phyloP scores from a whole-genome alignment of 371 early-diverging fungal genomes.

The Umbelopsis sp. region DNA sequence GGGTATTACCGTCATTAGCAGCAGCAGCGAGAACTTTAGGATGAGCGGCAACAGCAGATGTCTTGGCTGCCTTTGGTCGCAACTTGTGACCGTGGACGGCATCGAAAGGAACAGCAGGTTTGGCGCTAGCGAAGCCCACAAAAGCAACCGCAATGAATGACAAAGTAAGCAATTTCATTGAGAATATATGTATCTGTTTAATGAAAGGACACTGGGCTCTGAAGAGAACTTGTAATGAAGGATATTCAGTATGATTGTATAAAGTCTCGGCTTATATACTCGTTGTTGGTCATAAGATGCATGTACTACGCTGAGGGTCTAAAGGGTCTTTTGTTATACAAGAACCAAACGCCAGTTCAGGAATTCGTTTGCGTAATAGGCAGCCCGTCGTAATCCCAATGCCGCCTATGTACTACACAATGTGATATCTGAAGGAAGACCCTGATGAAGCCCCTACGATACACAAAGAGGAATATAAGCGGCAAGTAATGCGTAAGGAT shows the following conservation, averaged over 20 bases:
- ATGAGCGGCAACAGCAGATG: background rate
- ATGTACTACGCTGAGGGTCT: background rate
- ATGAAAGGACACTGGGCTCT: background rate
- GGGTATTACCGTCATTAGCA: background rate
- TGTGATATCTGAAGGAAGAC: background rate
- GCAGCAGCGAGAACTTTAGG: background rate
- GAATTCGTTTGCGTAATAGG: constrained; percentile 1
- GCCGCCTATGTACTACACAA: constrained; percentile 4
- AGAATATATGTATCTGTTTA: background rate
- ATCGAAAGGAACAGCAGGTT: constrained; percentile 4
- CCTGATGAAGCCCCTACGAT: background rate
- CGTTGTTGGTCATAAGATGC: background rate
- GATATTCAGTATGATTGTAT: background rate
- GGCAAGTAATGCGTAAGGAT: constrained; percentile 5
- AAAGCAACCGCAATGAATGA: constrained; percentile 9
- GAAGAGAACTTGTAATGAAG: background rate
- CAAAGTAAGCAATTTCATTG: constrained; percentile 6
- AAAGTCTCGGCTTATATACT: background rate
- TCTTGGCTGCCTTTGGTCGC: background rate
- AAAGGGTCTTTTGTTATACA: constrained; percentile 16
- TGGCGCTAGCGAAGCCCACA: background rate
- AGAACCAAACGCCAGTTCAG: background rate
- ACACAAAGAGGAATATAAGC: background rate
- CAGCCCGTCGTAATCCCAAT: constrained; percentile 7
- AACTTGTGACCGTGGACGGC: constrained; percentile 13